A percentile compares a stretch with the other conserved stretches of the same genome.
Evolutionary conservation across 371 early-diverging fungal species (phyloP).

Genomic region (Spiromyces aspiralis): DNA sequence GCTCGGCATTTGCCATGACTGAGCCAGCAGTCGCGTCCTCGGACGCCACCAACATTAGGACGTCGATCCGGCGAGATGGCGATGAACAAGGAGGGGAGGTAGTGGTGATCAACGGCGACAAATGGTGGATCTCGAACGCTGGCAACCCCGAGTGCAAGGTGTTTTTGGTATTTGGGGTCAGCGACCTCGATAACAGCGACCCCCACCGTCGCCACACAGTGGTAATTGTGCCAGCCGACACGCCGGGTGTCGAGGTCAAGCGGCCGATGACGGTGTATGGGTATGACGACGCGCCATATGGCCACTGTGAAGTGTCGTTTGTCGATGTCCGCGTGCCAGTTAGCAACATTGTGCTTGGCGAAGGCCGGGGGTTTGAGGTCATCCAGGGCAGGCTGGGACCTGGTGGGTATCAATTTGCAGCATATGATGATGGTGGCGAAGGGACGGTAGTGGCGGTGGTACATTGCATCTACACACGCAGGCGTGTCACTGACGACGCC

Average conservation of each 20-base stretch:
- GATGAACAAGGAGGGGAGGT: constrained; percentile 30
- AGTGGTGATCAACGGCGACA: constrained; percentile 83
- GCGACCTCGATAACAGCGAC: constrained; percentile 45
- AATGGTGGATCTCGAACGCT: constrained; percentile 95
- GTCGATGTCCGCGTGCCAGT: constrained; percentile 75
- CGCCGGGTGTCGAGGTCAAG: constrained; percentile 70
- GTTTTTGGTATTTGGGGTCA: constrained; percentile 67
- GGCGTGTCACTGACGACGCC: no score
- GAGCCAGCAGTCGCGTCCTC: constrained; percentile 86
- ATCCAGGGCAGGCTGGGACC: constrained; percentile 94
- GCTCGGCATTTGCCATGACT: constrained; percentile 97
- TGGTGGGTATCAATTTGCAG: constrained; percentile 43
- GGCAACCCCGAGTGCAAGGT: constrained; percentile 85
- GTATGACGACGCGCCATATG: constrained; percentile 90
- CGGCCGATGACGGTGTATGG: constrained; percentile 82
- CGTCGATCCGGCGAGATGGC: constrained; percentile 45
- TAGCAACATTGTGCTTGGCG: constrained; percentile 77
- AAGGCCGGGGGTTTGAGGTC: constrained; percentile 94
- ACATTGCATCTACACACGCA: no score
- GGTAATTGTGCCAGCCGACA: constrained; percentile 73
- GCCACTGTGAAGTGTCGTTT: constrained; percentile 85
- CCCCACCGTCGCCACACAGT: constrained; percentile 78
- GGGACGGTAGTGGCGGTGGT: no score
- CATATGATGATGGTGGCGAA: no score
- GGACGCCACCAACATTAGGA: constrained; percentile 91